Conservation (phyloP, 257 asterid genomes). For the Przewalskia tangutica region DNA sequence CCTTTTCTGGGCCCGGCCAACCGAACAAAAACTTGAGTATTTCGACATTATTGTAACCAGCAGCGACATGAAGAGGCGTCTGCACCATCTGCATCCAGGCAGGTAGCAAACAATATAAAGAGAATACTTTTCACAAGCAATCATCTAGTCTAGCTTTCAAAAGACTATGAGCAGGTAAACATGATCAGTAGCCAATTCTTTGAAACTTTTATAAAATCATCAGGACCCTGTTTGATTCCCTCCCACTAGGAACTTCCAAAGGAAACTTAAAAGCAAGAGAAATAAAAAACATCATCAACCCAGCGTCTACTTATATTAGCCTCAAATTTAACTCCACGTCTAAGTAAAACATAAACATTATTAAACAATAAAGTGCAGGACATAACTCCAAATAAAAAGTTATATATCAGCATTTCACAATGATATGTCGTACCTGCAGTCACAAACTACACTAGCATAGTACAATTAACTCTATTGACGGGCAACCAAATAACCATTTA, state of each 20-base stretch:
- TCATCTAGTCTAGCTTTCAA: not conserved
- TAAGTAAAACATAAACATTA: not conserved
- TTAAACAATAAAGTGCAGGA: not conserved
- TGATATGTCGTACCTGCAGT: not conserved
- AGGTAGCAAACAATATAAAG: not conserved
- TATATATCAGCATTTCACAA: not conserved
- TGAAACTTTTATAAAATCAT: not conserved
- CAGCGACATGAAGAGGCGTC: slow-evolving; percentile 94
- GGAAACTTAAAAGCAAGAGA: not conserved
- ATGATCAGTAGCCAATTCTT: not conserved
- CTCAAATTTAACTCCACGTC: not conserved
- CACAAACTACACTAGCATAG: not conserved
- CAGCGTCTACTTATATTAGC: not conserved
- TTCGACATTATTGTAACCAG: slow-evolving; percentile 83
- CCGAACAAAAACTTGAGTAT: slow-evolving; percentile 62
- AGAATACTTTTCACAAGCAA: not conserved
- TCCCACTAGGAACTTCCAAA: not conserved
- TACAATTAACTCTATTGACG: not conserved
- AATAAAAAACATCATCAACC: not conserved
- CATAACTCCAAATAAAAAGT: not conserved
- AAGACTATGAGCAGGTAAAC: not conserved
- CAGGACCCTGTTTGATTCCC: not conserved
- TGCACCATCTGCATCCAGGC: slow-evolving; percentile 67
- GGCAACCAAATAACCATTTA: not conserved
- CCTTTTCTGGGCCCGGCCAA: slow-evolving; percentile 71